A percentile compares a stretch with the other conserved stretches of the same genome.
Evolutionary conservation across 2,329 filamentous ascomycete genomes (phyloP).

Genomic region (Trichoderma harzianum): DNA sequence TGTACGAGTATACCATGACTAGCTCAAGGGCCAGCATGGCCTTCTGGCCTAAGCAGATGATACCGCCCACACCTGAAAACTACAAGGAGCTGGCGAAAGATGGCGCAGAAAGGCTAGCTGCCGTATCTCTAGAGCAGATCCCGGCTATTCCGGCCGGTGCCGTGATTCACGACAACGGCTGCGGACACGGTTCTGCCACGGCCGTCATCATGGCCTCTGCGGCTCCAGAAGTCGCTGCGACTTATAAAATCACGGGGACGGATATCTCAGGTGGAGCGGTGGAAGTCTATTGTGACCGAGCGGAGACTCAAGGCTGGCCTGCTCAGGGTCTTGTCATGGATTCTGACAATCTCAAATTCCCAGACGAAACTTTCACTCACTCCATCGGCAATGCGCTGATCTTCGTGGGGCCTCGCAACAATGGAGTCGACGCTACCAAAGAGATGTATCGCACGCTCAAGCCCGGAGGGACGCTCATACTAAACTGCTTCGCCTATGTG

Average conservation of each 20-base stretch:
- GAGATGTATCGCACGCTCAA: conserved; percentile 13
- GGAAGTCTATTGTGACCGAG: not conserved
- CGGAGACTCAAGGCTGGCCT: not conserved
- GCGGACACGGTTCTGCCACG: conserved; percentile 7
- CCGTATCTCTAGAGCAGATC: conserved; percentile 3
- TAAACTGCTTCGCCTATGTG: conserved; percentile 3
- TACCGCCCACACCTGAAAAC: conserved; percentile 12
- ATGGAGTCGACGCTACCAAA: not conserved
- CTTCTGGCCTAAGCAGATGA: conserved; percentile 12
- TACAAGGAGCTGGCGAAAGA: conserved; percentile 7
- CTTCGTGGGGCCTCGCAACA: conserved; percentile 8
- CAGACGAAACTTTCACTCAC: conserved; percentile 8
- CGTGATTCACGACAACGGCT: conserved; percentile 12
- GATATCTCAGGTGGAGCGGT: conserved; percentile 1
- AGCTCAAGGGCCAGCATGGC: not conserved
- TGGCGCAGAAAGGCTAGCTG: conserved; percentile 2
- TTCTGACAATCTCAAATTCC: conserved; percentile 2
- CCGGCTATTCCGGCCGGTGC: conserved; percentile 8
- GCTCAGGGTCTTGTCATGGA: conserved; percentile 8
- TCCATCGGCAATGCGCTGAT: conserved; percentile 4
- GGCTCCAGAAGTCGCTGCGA: not conserved
- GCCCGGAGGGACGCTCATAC: conserved; percentile 6
- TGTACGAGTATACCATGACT: not conserved
- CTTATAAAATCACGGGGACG: conserved; percentile 4
- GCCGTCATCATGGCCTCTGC: not conserved